phyloP scores from a whole-genome alignment of 176 grass and related monocot genomes.

The Zoysia pacifica region DNA sequence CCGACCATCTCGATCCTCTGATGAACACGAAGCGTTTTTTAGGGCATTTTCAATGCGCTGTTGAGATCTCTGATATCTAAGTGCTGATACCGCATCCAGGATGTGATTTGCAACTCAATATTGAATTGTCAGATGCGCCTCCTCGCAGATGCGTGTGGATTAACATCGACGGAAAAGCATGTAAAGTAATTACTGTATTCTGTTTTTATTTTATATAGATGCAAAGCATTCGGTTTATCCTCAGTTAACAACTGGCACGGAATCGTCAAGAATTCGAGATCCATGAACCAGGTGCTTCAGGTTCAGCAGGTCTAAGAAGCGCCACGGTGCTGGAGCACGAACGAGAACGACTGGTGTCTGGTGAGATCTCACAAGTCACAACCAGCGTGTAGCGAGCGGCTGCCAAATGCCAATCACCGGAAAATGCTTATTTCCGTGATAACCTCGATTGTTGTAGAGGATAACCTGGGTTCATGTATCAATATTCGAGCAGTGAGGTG shows the following conservation, averaged over 20 bases:
- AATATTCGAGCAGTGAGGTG: too few species aligned
- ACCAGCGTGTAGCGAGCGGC: too few species aligned
- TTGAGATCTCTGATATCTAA: slow-evolving; percentile 10
- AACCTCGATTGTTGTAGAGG: too few species aligned
- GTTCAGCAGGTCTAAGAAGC: not conserved
- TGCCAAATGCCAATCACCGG: too few species aligned
- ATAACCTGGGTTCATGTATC: too few species aligned
- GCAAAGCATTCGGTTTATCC: not conserved
- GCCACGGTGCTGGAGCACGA: not conserved
- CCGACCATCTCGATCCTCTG: not conserved
- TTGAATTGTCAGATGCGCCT: not conserved
- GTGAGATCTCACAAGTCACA: too few species aligned
- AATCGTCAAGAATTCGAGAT: not conserved
- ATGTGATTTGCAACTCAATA: not conserved
- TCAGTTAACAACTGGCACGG: not conserved
- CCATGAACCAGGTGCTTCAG: not conserved
- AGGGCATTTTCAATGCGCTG: not conserved
- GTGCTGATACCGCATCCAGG: not conserved
- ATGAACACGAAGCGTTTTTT: not conserved
- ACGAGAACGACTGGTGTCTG: too few species aligned
- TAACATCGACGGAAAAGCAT: not conserved
- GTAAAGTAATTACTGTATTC: not conserved
- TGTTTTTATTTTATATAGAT: not conserved
- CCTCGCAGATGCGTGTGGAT: not conserved
- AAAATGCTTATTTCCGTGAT: too few species aligned